Conservation (phyloP, 345 rosid genomes). For the Populus alba region DNA sequence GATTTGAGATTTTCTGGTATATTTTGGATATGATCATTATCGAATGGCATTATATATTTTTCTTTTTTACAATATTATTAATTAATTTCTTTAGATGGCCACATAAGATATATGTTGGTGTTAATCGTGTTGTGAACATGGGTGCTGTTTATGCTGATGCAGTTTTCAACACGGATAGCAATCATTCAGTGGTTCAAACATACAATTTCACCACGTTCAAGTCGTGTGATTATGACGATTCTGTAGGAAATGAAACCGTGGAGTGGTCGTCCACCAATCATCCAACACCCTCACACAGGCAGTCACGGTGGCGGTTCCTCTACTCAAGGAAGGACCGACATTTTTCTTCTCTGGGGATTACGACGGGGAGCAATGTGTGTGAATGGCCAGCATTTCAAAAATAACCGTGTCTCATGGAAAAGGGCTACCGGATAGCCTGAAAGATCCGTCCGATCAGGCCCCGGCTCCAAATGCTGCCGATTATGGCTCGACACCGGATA, state of each 20-base stretch:
- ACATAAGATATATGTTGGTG: neutral
- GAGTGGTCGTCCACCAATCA: conserved; percentile 67
- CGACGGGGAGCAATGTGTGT: conserved; percentile 89
- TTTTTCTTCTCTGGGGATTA: conserved; percentile 85
- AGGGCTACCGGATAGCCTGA: conserved; percentile 61
- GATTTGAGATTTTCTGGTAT: neutral
- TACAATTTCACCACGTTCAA: conserved; percentile 70
- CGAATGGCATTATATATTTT: no score
- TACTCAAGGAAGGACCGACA: conserved; percentile 62
- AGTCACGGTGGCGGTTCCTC: conserved; percentile 62
- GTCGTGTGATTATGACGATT: conserved; percentile 59
- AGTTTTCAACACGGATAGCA: conserved; percentile 90
- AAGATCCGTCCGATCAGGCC: conserved; percentile 43
- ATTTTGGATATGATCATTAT: no score
- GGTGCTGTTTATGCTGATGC: conserved; percentile 7
- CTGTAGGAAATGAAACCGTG: conserved; percentile 46
- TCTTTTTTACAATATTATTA: no score
- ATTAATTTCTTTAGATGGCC: neutral
- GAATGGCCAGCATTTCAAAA: conserved; percentile 59
- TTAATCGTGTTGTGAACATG: neutral
- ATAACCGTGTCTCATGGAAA: conserved; percentile 74
- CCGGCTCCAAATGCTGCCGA: conserved; percentile 57
- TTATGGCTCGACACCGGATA: conserved; percentile 71
- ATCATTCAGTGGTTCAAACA: conserved; percentile 86
- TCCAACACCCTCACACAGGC: conserved; percentile 57